Evolutionary conservation across 495 filamentous ascomycete species (phyloP), one percentile per base, ranked within the genome.

Genomic region (Cercophora sp.): DNA sequence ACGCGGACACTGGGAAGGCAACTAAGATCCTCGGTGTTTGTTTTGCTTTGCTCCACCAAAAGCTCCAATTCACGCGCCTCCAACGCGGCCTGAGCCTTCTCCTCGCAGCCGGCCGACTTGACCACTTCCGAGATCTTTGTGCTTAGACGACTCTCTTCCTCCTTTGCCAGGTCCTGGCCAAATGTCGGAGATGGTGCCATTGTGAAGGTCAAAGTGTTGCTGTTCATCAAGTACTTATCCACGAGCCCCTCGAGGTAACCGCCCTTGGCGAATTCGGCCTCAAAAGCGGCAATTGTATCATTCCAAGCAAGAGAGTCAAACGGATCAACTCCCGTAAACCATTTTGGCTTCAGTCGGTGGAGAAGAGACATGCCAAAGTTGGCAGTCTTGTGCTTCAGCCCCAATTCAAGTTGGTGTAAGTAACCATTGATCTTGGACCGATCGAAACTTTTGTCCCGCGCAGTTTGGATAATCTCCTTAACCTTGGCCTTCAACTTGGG

Each of bases 291-390:
- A 18, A 96, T 80, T 2, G 86, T 90, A 32, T 91, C 85, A 60
- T 96, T 88, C 89, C 90, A 96, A 4, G 88, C 85, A 46, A 98
- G 72, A 19, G 88, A 82, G 52, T 93, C 83, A 68, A 98, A 91
- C 8, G 93, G 94, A 67, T 96, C 88, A 10, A 89, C 79, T 11
- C 93, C 93, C 51, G 93, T 93, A 67, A 97, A 96, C 93, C 93
- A 98, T 23, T 84, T 83, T 3, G 89, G 85, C 48, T 93, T 87
- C 48, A 96, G 75, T 39, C 90, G 79, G 58, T 96, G 87, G 75
- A 96, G 86, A 2, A 98, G 71, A 36, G 83, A 83, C 79, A 97
- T 87, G 19, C 93, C 93, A 61, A 98, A 97, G 57, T 87, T 87
- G 27, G 93, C 87, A 1, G 89, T 96, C 70, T 96, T 96, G 69